Evolutionary conservation across 768 basidiomycete genomes (phyloP), one percentile per base, ranked within the genome.

Genomic region (Auricularia sp.): DNA sequence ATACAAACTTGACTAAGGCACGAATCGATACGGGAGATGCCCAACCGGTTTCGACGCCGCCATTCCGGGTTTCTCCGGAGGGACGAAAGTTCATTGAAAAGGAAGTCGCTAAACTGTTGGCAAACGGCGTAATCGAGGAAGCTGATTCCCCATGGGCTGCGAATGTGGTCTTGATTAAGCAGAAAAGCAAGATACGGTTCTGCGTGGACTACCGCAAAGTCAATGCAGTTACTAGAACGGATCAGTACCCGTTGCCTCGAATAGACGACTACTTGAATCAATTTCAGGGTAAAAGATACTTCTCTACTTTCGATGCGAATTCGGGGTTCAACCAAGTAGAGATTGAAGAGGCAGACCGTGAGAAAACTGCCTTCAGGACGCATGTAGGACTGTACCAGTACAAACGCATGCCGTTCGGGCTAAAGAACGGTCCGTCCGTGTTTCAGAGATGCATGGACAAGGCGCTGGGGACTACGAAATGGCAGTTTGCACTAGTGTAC

Each of bases 301-400:
- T 81, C 0, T 71, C 76, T 0, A 70, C 75, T 0, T 67, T 80
- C 3, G 77, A 79, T 67, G 75, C 76, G 0, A 63, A 76, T 0
- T 71, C 79, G 0, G 77, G 79, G 10, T 82, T 80, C 64, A 78
- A 76, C 0, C 81, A 82, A 64, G 64, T 79, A 0, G 69, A 72
- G 54, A 71, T 79, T 59, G 65, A 62, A 0, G 65, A 71, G 0
- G 67, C 73, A 14, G 74, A 72, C n/a, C 65, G 68, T 11, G 71
- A 76, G 33, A 75, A 76, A 54, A 73, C 75, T 0, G 78, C 77
- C 0, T 81, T 81, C 61, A 64, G 75, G 3, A 74, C 74, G 0
- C 80, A 80, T 65, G 61, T 67, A 36, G 80, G 80, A 6, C 68
- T 80, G 0, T 77, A 65, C 44, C 79, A 81, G 65, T 81, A 80